Evolutionary conservation across 148 eudicot genomes (phyloP).

Genomic region (Pouteria glomerata): DNA sequence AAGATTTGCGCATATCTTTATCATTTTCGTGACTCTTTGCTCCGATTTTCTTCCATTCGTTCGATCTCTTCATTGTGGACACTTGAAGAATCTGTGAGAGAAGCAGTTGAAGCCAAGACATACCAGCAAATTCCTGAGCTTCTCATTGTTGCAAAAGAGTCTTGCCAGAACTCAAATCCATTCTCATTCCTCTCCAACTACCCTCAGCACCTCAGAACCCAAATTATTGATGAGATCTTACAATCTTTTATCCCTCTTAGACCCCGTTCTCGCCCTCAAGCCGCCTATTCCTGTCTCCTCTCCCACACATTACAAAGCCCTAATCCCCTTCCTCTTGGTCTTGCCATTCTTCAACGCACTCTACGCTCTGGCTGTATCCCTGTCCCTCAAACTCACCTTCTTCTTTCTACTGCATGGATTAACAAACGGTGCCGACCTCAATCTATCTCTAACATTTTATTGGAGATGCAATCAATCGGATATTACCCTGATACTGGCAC

Average conservation of each 20-base stretch:
- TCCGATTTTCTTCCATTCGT: constrained; percentile 17
- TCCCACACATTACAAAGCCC: constrained; percentile 48
- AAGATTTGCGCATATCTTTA: constrained; percentile 5
- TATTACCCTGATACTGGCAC: constrained; percentile 70
- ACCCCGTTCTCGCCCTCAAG: constrained; percentile 47
- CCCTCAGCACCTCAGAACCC: constrained; percentile 24
- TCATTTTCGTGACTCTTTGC: constrained; percentile 5
- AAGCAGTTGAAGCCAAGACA: constrained; percentile 40
- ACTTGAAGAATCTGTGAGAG: constrained; percentile 44
- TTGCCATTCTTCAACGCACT: constrained; percentile 60
- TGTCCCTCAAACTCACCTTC: constrained; percentile 55
- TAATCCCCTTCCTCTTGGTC: constrained; percentile 58
- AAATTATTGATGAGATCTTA: constrained; percentile 60
- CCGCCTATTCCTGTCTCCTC: constrained; percentile 62
- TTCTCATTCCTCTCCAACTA: constrained; percentile 59
- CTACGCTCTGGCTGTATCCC: constrained; percentile 78
- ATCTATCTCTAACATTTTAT: constrained; percentile 38
- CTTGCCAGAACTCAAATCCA: constrained; percentile 43
- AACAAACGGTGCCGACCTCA: constrained; percentile 25
- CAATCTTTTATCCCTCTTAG: constrained; percentile 51
- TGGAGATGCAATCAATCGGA: constrained; percentile 63
- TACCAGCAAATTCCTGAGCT: constrained; percentile 59
- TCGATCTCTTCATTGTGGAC: constrained; percentile 17
- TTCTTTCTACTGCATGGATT: constrained; percentile 68
- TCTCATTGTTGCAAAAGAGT: constrained; percentile 31